phyloP scores from a whole-genome alignment of 805 yeast genomes.

The Nakazawaea siamensis region DNA sequence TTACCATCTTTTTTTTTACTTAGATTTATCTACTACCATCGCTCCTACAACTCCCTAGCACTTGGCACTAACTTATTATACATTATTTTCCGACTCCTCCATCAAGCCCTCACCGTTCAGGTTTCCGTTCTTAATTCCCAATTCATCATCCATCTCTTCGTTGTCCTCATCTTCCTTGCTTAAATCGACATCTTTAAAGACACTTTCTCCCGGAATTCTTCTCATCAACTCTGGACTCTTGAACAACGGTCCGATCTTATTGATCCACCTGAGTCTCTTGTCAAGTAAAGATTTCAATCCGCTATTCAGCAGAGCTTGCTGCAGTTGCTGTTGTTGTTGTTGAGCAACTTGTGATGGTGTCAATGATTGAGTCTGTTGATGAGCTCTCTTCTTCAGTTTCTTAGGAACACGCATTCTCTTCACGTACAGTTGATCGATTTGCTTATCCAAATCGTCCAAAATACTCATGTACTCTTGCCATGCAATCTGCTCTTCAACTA shows the following conservation, averaged over 20 bases:
- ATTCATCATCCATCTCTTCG: conserved; percentile 17
- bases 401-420: conserved; percentile 73
- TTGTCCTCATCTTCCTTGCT: conserved; percentile 15
- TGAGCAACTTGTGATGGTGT: conserved; percentile 24
- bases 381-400: conserved; percentile 47
- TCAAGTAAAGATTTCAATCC: conserved; percentile 76
- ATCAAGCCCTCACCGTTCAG: conserved; percentile 3
- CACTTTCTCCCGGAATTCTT: conserved; percentile 57
- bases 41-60: not conserved
- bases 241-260: conserved; percentile 83
- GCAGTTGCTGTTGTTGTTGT: conserved; percentile 24
- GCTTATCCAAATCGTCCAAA: conserved; percentile 90
- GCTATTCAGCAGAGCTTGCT: conserved; percentile 67
- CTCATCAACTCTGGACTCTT: conserved; percentile 60
- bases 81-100: too few relatives aligned
- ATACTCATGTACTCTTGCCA: conserved; percentile 92
- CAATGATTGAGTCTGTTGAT: conserved; percentile 20
- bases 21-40: too few relatives aligned
- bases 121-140: conserved; percentile 10
- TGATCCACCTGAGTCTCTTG: conserved; percentile 83
- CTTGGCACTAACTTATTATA: not conserved
- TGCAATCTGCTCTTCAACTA: conserved; percentile 82
- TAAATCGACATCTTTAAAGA: conserved; percentile 35
- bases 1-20: too few relatives aligned
- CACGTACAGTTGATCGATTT: conserved; percentile 88